Evolutionary conservation across 1,284 basidiomycete genomes (phyloP), one percentile per base, ranked within the genome.

Genomic region (Takashimella koratensis): DNA sequence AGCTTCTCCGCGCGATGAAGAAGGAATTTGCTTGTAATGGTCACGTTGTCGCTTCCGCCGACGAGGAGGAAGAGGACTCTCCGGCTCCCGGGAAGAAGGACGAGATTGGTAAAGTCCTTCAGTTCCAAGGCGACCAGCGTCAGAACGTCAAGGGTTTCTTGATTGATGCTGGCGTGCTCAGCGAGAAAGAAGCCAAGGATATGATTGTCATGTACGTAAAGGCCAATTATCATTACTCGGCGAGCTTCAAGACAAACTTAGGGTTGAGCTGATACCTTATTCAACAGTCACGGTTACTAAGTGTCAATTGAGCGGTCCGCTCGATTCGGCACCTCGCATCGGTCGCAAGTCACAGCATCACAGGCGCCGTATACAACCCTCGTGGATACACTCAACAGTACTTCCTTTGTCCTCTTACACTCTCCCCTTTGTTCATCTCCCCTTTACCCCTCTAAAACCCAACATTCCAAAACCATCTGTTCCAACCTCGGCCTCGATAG

Each of bases 1-100:
- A 98, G 81, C 83, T 99, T 62, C 82, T 98, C 77, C 98, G 98
- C 79, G 93, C 90, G 21, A 98, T 98, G 83, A 98, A 98, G 85
- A 96, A 95, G 90, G 93, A 97, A 81, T 98, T 98, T 69, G 96
- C 96, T 59, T 98, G 96, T 83, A 98, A 98, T 80, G 96, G 96
- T 64, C 96, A 90, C 60, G 83, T 99, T 69, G 90, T 97, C 66
- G 70, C 72, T 45, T 70, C 72, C 36, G 73, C 66, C 54, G 70
- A 73, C 48, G 68, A 67, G 43, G 68, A 69, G 49, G 73, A 73
- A 42, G 73, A 74, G 52, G 70, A 73, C 50, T 59, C 65, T 30
- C 64, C 66, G 36, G 66, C 67, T 43, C 65, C 67, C n/a, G 59
- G 55, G 48, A 90, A 96, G 61, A 92, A 96, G 80, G 89, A 91